Percentiles rank a stretch among this genome's conserved stretches.
phyloP scores from a whole-genome alignment of 176 grass and related monocot genomes.

The Eleusine indica region DNA sequence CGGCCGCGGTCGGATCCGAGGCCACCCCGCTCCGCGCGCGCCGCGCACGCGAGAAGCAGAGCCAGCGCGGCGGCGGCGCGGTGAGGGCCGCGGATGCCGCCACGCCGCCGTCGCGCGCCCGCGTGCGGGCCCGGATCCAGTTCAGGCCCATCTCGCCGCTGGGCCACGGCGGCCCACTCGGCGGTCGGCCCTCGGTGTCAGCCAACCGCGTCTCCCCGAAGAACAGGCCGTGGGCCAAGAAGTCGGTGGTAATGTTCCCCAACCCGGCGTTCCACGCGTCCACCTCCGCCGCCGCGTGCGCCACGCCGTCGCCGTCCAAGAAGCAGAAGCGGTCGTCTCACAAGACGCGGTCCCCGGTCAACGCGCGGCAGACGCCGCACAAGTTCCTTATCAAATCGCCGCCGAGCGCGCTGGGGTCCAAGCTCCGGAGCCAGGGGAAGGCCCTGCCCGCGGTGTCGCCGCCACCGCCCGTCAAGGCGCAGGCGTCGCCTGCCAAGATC shows the following conservation, averaged over 20 bases:
- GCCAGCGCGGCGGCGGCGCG: conserved; percentile 31
- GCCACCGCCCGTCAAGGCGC: conserved; percentile 21
- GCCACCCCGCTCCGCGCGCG: conserved; percentile 49
- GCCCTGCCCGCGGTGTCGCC: conserved; percentile 37
- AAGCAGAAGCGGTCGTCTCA: conserved; percentile 59
- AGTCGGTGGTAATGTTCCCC: conserved; percentile 91
- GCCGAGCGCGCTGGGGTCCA: conserved; percentile 51
- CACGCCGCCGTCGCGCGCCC: conserved; percentile 51
- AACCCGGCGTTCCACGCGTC: conserved; percentile 57
- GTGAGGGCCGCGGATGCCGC: conserved; percentile 29
- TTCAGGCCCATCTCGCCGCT: conserved; percentile 78
- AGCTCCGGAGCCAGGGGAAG: conserved; percentile 56
- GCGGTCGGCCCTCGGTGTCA: conserved; percentile 43
- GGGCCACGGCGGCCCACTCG: neutral
- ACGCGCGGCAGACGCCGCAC: conserved; percentile 47
- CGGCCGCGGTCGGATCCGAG: neutral
- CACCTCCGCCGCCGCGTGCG: conserved; percentile 34
- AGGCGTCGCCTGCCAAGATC: conserved; percentile 31
- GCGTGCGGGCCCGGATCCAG: conserved; percentile 67
- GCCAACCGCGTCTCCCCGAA: conserved; percentile 71
- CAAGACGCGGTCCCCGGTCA: conserved; percentile 67
- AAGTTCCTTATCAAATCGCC: conserved; percentile 87
- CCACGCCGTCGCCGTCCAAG: conserved; percentile 56
- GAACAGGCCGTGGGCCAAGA: conserved; percentile 78
- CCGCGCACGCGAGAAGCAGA: conserved; percentile 82